Conservation (phyloP, 768 basidiomycete species). For the Postia placenta region DNA sequence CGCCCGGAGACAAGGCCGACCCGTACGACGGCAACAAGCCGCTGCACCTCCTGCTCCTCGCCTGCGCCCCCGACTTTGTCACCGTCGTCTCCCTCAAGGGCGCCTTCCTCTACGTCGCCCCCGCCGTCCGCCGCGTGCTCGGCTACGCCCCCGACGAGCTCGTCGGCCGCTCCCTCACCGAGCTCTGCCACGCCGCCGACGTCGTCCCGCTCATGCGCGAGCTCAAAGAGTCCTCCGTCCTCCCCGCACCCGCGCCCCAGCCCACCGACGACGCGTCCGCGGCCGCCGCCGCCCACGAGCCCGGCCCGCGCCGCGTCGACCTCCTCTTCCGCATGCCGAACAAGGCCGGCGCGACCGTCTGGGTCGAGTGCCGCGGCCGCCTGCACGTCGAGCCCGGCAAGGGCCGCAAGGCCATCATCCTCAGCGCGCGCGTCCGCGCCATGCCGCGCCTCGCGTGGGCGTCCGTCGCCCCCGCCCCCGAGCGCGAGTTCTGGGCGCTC, state of each 20-base stretch:
- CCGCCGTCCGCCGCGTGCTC: slow-evolving; percentile 67
- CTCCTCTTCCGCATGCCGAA: slow-evolving; percentile 80
- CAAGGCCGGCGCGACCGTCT: slow-evolving; percentile 63
- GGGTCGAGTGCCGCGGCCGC: slow-evolving; percentile 88
- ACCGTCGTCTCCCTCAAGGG: slow-evolving; percentile 93
- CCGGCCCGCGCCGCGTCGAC: slow-evolving; percentile 61
- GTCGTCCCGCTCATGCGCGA: slow-evolving; percentile 88
- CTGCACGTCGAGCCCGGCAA: slow-evolving; percentile 91
- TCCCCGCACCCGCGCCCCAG: slow-evolving; percentile 16
- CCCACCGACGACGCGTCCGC: slow-evolving; percentile 11
- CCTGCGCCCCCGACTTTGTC: slow-evolving; percentile 70
- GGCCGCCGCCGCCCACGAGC: neutral
- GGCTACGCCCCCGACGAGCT: slow-evolving; percentile 87
- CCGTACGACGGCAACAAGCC: slow-evolving; percentile 36
- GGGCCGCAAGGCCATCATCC: slow-evolving; percentile 88
- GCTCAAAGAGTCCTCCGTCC: slow-evolving; percentile 63
- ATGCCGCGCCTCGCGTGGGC: slow-evolving; percentile 64
- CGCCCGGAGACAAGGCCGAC: slow-evolving; percentile 18
- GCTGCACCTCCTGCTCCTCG: slow-evolving; percentile 56
- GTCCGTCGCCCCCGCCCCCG: slow-evolving; percentile 35
- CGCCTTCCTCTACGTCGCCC: slow-evolving; percentile 86
- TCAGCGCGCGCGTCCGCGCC: slow-evolving; percentile 71
- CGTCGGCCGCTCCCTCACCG: slow-evolving; percentile 68
- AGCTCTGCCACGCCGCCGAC: slow-evolving; percentile 86
- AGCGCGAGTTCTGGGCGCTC: slow-evolving; percentile 51